These are phyloP conservation scores for Wallemia hederae DNA, from an alignment of 1,284 basidiomycete genomes.

Conservation along the genomic window DNA sequence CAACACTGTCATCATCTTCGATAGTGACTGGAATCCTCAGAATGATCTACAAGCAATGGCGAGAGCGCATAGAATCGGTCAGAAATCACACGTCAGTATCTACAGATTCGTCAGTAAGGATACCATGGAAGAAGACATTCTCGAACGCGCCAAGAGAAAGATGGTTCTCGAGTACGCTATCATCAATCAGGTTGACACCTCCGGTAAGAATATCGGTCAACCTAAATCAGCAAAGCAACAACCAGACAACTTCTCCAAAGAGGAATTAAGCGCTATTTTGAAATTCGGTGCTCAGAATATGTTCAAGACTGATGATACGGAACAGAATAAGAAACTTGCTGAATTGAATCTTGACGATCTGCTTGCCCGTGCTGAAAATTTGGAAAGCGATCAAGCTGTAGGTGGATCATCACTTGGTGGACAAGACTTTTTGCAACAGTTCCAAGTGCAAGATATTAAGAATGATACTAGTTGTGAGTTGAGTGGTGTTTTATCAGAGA, in stretches of 20 bases:
- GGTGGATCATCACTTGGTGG: slow-evolving; percentile 73
- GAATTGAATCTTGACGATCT: slow-evolving; percentile 99
- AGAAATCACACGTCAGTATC: slow-evolving; percentile 22
- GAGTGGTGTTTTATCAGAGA: too few species aligned
- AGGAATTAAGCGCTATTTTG: slow-evolving; percentile 90
- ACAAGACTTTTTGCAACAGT: slow-evolving; percentile 80
- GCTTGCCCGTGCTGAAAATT: slow-evolving; percentile 81
- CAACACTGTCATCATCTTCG: slow-evolving; percentile 93
- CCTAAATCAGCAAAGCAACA: slow-evolving; percentile 25
- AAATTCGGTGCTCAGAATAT: slow-evolving; percentile 98
- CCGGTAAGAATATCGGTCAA: slow-evolving; percentile 67
- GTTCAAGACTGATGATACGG: slow-evolving; percentile 85
- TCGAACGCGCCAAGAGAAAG: slow-evolving; percentile 94
- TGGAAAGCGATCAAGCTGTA: slow-evolving; percentile 59
- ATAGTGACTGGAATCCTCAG: slow-evolving; percentile 40
- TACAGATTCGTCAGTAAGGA: slow-evolving; percentile 74
- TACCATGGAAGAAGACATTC: slow-evolving; percentile 94
- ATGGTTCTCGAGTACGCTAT: slow-evolving; percentile 99
- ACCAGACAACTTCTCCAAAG: slow-evolving; percentile 76
- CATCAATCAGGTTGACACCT: slow-evolving; percentile 99
- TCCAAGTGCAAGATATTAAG: slow-evolving; percentile 93
- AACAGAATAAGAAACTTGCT: slow-evolving; percentile 84
- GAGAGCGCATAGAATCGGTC: slow-evolving; percentile 91
- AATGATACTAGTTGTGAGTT: slow-evolving; percentile 58
- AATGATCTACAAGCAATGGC: slow-evolving; percentile 66